phyloP scores from a whole-genome alignment of 1,284 basidiomycete genomes.

The Ceratobasidium sp. region DNA sequence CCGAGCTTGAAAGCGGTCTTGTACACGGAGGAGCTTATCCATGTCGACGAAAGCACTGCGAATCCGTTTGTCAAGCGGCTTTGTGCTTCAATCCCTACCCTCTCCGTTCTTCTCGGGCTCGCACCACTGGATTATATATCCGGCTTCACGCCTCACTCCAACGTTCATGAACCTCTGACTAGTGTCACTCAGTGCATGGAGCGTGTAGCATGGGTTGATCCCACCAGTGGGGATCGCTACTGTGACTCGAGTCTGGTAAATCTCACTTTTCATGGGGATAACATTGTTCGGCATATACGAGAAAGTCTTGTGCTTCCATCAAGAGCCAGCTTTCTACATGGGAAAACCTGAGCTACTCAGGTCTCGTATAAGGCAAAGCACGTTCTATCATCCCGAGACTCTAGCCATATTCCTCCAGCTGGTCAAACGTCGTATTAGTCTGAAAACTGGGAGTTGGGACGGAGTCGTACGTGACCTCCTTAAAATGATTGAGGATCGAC shows the following conservation, averaged over 20 bases:
- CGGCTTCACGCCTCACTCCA: conserved; percentile 12
- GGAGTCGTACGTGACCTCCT: background rate
- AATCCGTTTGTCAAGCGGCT: conserved; percentile 44
- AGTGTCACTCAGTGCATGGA: background rate
- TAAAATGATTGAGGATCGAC: background rate
- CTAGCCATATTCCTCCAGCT: background rate
- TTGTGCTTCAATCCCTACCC: conserved; percentile 26
- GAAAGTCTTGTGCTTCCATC: conserved; percentile 55
- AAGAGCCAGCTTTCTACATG: conserved; percentile 46
- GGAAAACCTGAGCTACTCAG: background rate
- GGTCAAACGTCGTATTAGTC: background rate
- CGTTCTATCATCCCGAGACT: conserved; percentile 12
- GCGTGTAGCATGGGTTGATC: conserved; percentile 31
- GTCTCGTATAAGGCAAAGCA: background rate
- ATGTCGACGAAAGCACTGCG: conserved; percentile 35
- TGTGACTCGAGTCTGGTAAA: background rate
- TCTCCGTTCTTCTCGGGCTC: conserved; percentile 6
- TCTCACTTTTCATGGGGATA: background rate
- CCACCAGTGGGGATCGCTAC: conserved; percentile 7
- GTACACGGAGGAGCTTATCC: conserved; percentile 16
- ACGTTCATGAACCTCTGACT: conserved; percentile 6
- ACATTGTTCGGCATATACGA: conserved; percentile 34
- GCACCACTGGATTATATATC: conserved; percentile 16
- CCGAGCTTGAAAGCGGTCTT: conserved; percentile 14
- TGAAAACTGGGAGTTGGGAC: conserved; percentile 18